Evolutionary conservation across 768 basidiomycete species (phyloP), one percentile per base, ranked within the genome.

Genomic region (Boletus tomentosulus): DNA sequence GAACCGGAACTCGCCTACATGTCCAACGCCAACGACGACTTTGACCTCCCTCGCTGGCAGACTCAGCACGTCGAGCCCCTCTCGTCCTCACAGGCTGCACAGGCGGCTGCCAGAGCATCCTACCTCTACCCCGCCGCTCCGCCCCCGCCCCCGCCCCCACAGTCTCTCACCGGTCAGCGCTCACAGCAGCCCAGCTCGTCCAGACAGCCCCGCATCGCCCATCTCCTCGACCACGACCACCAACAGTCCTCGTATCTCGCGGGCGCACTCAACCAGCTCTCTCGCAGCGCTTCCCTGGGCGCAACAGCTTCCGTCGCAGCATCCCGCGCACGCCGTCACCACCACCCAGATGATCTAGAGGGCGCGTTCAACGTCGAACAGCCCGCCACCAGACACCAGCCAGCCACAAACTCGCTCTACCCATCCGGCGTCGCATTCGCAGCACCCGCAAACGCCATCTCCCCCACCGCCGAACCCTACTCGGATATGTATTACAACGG

Each of bases 1-100:
- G 84, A 87, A 80, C 79, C 84, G 68, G 84, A 87, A 75, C 78
- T 84, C 55, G 78, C 77, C 61, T 86, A 84, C 81, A 87, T 88
- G 76, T 76, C 78, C 74, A 82, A 81, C 76, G 72, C 83, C 65
- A 87, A 88, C 84, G 87, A 89, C 76, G 83, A 82, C 74, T 91
- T 88, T 74, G 87, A 89, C 69, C 79, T 81, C 53, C 79, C 80
- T 57, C 79, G 79, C 64, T 80, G 78, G 79, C 77, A 76, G 59
- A 75, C 78, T 13, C 77, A 76, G 65, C 67, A 70, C 41, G 66
- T 73, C 63, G 77, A 78, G 68, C 63, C 74, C 49, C 71, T 78
- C 56, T 75, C 77, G 6, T 86, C 84, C 73, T 76, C 84, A 0
- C 84, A 85, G 71, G 74, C 83, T 11, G 82, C 84, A 35, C 75